Evolutionary conservation across 2,329 filamentous ascomycete genomes (phyloP).

Genomic region (Penicillium sp.): DNA sequence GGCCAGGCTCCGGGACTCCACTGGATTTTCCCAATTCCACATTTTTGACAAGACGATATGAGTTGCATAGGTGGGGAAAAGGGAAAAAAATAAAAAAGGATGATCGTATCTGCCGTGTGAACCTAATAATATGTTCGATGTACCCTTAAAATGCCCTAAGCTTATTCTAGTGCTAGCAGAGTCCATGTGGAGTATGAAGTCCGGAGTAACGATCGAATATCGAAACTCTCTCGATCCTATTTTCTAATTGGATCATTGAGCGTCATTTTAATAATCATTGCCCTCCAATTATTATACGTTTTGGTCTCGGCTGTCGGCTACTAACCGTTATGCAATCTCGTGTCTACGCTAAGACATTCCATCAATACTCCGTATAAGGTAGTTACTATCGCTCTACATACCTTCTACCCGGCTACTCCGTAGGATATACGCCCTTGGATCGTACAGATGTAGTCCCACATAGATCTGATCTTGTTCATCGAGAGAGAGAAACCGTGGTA

Average conservation of each 20-base stretch:
- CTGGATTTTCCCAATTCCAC: neutral
- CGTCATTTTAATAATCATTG: neutral
- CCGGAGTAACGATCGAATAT: neutral
- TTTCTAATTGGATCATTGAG: neutral
- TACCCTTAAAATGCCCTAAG: neutral
- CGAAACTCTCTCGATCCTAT: too few species aligned
- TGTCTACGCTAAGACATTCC: too few species aligned
- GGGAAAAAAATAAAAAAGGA: neutral
- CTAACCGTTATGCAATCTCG: too few species aligned
- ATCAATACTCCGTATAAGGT: too few species aligned
- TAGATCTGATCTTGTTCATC: neutral
- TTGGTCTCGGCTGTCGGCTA: too few species aligned
- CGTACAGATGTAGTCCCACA: neutral
- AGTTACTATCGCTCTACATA: neutral
- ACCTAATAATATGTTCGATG: neutral
- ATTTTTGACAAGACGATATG: neutral
- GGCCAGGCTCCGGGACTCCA: slow-evolving; percentile 3
- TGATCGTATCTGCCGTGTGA: neutral
- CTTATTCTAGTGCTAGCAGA: neutral
- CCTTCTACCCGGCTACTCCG: neutral
- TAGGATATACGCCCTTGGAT: too few species aligned
- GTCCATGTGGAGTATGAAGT: neutral
- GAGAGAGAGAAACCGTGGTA: neutral
- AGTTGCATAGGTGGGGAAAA: slow-evolving; percentile 5
- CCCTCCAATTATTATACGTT: too few species aligned